Base-by-base conservation (phyloP, 257 asterid species). In the Gardenia jasminoides region DNA sequence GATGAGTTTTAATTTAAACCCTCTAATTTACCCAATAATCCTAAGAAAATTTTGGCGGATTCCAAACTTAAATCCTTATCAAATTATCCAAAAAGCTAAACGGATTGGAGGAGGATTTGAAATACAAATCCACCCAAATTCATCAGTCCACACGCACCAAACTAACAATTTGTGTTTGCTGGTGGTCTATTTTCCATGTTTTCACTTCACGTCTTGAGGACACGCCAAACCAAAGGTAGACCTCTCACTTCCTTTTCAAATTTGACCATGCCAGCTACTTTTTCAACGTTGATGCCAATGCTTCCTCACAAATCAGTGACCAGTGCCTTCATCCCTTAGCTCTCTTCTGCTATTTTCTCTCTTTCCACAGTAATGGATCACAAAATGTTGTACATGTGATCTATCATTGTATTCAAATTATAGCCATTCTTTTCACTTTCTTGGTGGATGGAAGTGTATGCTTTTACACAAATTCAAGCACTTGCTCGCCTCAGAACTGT, bases 401-500 rank as follows among this genome's bases (percentile, higher is more conserved):
- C 22, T 47, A 76, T 12, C 74, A 80, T 75, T 66, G 16, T 85
- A 20, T 79, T 74, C 84, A 80, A 43, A 47, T 81, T 39, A 31
- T 75, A 33, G 1, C 76, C 76, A 36, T 86, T 52, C 70, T 87
- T 67, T 65, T 81, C 66, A 74, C 56, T 67, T 46, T 62, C 73
- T 82, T 83, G 28, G 44, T 75, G 30, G 71, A 65, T 24, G 80
- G 31, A 58, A 61, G 78, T 47, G 33, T 46, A 8, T 78, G 81
- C 46, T 62, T 71, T 0, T 26, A 76, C 70, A 44, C 79, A 31
- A 83, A 78, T 79, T 83, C 78, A 24, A 80, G 73, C 41, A 3
- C 72, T 33, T 90, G 93, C 67, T 19, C 8, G n/a, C 78, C 88
- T 33, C 88, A 70, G 44, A 79, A 52, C 17, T 92, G 93, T 72